Base-by-base conservation (phyloP, 2,329 filamentous ascomycete genomes). In the Podosphaera leucotricha region DNA sequence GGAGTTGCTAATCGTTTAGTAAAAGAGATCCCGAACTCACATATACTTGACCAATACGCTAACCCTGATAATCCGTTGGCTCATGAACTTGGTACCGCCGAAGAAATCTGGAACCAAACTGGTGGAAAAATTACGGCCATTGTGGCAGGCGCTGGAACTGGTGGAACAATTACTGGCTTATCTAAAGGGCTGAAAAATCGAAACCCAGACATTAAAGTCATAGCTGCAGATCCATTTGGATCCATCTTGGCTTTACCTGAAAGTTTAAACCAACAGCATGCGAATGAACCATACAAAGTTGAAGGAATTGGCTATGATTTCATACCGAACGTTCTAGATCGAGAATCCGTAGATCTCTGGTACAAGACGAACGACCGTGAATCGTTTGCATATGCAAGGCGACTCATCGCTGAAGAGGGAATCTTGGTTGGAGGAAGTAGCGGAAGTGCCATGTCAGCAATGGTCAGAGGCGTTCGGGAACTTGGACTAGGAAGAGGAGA, bases 301-400 rank as follows among this genome's bases (percentile, higher is more conserved):
- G 90, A 98, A 65, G 90, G 90, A 38, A 98, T 98, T 55, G 90
- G 90, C 18, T 98, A 98, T 60, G 90, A 98, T 61, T 98, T 98
- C 60, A 80, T 98, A 47, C 90, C 92, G 6, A 83, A 95, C 20
- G 92, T 98, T 4, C 67, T 98, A 45, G 77, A 90, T 52, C 83
- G 79, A 56, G 62, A 76, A 22, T 60, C 72, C 4, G 81, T 98
- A 24, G 82, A 94, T 61, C 80, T 79, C 58, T 98, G 90, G 90
- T 95, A 94, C 67, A 98, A 98, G 73, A 98, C 90, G 2, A 82
- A 87, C 48, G 90, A 98, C 58, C 72, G 74, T 48, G 81, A 93
- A 59, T 86, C 86, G 2, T 98, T 98, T 64, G 70, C 76, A 59
- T 86, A 83, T 57, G 83, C 90, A n/a, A 72, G 92, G 43, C 71